Evolutionary conservation across 257 asterid species (phyloP), one percentile per base, ranked within the genome.

Genomic region (Mitragyna speciosa): DNA sequence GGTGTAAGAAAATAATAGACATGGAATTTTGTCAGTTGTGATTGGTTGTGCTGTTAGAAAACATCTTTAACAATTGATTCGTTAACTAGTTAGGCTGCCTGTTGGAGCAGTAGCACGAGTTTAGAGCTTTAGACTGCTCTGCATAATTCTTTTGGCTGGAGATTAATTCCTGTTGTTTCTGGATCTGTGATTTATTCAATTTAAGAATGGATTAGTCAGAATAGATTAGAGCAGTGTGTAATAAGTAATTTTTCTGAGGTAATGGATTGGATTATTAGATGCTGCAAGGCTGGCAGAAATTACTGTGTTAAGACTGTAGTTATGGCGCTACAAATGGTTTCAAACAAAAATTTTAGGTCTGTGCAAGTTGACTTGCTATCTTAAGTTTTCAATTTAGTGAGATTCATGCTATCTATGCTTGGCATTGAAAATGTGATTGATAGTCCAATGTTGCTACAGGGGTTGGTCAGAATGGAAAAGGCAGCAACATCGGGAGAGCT

Each of bases 391-490:
- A 12, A 19, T 0, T n/a, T 5, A n/a, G 26, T 70, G 56, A 2
- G 7, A 31, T 66, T 22, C n/a, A 45, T 43, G 59, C 73, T 1
- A 5, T 28, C 56, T 39, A 73, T 49, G 15, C 28, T 49, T 51
- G 14, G 45, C 28, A 6, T 30, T 26, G 30, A 70, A 36, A 71
- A 48, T 63, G 36, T 73, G 36, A 75, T 70, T 77, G 80, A 68
- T 80, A 48, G 58, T 77, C 51, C 30, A 45, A 72, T 22, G 59
- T 64, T 79, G 15, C 73, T 75, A 52, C 84, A 89, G 94, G 72
- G 71, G 76, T 49, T 78, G 80, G 82, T 80, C 81, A 58, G 19
- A 75, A 64, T 61, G 86, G 85, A 58, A 83, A 84, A 77, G 82
- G 59, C 79, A 76, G 31, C 75, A 22, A 10, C 22, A 78, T 84